Base-by-base conservation (phyloP, 2,329 filamentous ascomycete species). In the Trichoderma asperellum region DNA sequence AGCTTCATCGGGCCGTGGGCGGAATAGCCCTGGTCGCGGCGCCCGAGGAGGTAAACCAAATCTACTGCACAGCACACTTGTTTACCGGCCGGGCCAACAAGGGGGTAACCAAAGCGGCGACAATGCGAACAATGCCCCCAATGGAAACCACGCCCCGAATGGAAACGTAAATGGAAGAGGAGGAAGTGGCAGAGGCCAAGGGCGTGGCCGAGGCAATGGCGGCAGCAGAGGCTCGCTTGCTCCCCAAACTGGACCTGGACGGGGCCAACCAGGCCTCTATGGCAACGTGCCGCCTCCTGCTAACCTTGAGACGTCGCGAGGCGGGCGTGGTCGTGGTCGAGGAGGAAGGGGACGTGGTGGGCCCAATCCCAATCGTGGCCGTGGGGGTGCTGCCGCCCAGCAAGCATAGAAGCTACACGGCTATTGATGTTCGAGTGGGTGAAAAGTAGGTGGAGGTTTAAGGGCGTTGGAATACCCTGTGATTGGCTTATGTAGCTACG, bases 221-320 rank as follows among this genome's bases (percentile, higher is more conserved):
- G 75, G 70, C 56, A 59, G 72, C 10, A 72, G 74, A 35, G 75
- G 74, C 5, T 71, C 73, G 69, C 14, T 72, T 68, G 11, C 73
- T 71, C 53, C 69, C n/a, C 65, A 68, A 11, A 34, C 53, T 29
- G 65, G 70, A 8, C 24, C 61, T n/a, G 62, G 65, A 5, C 68
- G 75, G 24, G 74, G 75, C 70, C 37, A 52, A 24, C 74, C 75
- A 57, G 70, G 67, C 7, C 77, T 77, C 40, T 90, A 87, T 74
- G 84, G 83, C 69, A 84, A 84, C 18, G 86, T 90, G 8, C 87
- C 88, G 35, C 90, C 90, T 27, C 90, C 90, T 1, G 78, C 86
- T 1, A 84, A 77, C 55, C 79, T 91, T 14, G 84, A 90, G 71
- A 74, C 80, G 21, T 75, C 79, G 34, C 78, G 82, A 37, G 75